These are phyloP conservation scores for Thalia dealbata DNA, from an alignment of 176 grass and related monocot genomes.

Conservation along the genomic window DNA sequence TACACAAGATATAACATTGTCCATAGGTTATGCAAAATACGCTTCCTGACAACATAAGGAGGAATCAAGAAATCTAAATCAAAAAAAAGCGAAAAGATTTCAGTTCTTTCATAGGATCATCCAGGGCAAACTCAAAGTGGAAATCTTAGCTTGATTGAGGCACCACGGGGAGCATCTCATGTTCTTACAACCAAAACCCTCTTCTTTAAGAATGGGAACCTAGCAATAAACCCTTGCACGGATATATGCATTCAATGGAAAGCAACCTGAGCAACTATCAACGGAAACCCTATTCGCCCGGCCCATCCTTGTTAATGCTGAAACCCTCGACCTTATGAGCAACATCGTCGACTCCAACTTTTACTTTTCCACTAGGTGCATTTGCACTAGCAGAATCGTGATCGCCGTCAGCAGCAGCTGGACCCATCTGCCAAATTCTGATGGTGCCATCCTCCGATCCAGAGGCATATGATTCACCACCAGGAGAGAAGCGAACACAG, in stretches of 20 bases:
- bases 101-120: not conserved
- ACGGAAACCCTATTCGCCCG: slow-evolving; percentile 17
- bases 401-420: slow-evolving; percentile 49
- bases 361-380: slow-evolving; percentile 30
- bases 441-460: slow-evolving; percentile 96
- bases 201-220: not conserved
- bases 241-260: not conserved
- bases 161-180: not conserved
- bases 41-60: not conserved
- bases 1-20: not conserved
- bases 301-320: slow-evolving; percentile 48
- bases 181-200: not conserved
- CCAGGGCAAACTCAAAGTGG: not conserved
- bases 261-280: not conserved
- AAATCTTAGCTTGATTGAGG: not conserved
- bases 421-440: slow-evolving; percentile 72
- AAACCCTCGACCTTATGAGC: slow-evolving; percentile 77
- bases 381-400: slow-evolving; percentile 26
- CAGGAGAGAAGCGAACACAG: slow-evolving; percentile 81
- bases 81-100: not conserved
- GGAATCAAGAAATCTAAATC: not conserved
- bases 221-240: not conserved
- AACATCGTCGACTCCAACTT: slow-evolving; percentile 50
- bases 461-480: slow-evolving; percentile 84
- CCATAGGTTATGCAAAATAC: not conserved